Evolutionary conservation across 345 rosid genomes (phyloP).

Genomic region (Odontarrhena argentea): DNA sequence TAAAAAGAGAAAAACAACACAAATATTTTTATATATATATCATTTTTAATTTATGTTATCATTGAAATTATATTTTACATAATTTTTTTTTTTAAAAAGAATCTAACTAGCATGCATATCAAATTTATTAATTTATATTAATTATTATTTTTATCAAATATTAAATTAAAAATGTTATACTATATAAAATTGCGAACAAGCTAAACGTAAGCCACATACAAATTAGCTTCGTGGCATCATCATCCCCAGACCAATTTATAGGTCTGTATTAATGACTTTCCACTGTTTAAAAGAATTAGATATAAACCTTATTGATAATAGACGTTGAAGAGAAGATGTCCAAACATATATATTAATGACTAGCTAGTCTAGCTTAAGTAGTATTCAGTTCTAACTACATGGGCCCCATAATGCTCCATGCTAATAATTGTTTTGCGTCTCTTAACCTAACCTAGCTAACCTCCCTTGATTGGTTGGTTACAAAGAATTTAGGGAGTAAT

Average conservation of each 20-base stretch:
- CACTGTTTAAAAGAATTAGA: background rate
- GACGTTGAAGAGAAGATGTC: background rate
- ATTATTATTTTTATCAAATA: too few species aligned
- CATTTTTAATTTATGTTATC: too few species aligned
- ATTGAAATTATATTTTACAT: too few species aligned
- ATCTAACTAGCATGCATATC: too few species aligned
- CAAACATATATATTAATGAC: background rate
- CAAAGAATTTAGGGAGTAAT: too few species aligned
- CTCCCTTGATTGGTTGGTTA: background rate
- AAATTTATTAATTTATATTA: too few species aligned
- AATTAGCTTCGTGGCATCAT: constrained; percentile 14
- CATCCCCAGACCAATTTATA: constrained; percentile 10
- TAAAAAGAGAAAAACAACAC: too few species aligned
- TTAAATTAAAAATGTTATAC: too few species aligned
- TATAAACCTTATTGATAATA: background rate
- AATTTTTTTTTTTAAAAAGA: too few species aligned
- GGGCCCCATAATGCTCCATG: constrained; percentile 6
- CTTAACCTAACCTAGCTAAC: background rate
- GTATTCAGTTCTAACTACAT: background rate
- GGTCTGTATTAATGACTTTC: constrained; percentile 1
- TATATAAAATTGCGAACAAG: too few species aligned
- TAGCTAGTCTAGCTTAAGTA: background rate
- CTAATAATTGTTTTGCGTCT: background rate
- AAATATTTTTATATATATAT: too few species aligned
- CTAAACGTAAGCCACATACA: constrained; percentile 5